phyloP scores from a whole-genome alignment of 169 alveolate genomes.

The Plasmodium cynomolgi region DNA sequence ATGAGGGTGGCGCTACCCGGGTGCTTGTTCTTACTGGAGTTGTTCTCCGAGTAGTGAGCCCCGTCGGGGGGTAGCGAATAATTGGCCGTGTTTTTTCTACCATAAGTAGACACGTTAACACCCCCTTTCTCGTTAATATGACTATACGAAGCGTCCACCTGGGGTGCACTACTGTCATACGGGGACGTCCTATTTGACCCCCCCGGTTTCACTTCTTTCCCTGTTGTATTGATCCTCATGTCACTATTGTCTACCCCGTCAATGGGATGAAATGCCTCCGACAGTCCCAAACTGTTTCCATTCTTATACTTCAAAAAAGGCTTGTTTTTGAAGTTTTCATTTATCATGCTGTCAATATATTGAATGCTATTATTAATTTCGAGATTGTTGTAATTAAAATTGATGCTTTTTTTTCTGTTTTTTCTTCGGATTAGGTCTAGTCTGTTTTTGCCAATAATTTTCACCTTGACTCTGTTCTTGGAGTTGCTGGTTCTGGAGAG shows the following conservation, averaged over 20 bases:
- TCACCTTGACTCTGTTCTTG: conserved; percentile 50
- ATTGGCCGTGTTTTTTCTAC: background rate
- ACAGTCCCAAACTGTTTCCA: conserved; percentile 25
- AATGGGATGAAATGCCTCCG: conserved; percentile 5
- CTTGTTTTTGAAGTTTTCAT: conserved; percentile 66
- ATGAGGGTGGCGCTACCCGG: background rate
- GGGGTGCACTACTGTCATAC: background rate
- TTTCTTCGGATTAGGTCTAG: conserved; percentile 49
- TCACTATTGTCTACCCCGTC: conserved; percentile 12
- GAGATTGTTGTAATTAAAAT: conserved; percentile 57
- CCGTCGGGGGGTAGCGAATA: background rate
- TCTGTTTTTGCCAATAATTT: conserved; percentile 57
- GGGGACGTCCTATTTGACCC: background rate
- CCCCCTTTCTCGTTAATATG: conserved; percentile 14
- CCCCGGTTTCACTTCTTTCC: background rate
- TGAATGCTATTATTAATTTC: conserved; percentile 75
- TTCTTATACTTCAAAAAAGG: conserved; percentile 52
- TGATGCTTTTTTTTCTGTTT: conserved; percentile 67
- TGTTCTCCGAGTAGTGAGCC: conserved; percentile 1
- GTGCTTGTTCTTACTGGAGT: background rate
- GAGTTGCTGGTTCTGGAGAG: conserved; percentile 32
- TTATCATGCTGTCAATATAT: conserved; percentile 71
- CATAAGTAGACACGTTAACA: background rate
- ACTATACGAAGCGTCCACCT: background rate
- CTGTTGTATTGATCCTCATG: background rate